Percentiles rank a stretch among this genome's conserved stretches.
Conservation (phyloP, 169 alveolate genomes). For the Eimeria necatrix region DNA sequence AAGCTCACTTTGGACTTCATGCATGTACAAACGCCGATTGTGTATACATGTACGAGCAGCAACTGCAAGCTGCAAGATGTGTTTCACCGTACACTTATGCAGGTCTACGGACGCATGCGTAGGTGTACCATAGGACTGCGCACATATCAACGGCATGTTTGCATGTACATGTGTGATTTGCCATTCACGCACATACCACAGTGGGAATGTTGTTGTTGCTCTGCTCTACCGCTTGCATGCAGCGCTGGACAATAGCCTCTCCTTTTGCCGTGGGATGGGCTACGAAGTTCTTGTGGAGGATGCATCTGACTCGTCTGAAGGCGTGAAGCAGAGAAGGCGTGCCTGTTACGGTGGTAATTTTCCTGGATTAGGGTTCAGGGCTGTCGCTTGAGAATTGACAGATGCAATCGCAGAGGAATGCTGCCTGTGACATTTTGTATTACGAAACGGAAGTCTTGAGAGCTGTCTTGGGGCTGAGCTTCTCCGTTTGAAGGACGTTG, state of each 20-base stretch:
- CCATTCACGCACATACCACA: background rate
- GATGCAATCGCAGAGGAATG: background rate
- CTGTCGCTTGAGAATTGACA: background rate
- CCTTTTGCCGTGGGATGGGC: conserved; percentile 64
- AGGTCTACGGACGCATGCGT: too few species aligned
- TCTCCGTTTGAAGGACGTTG: too few species aligned
- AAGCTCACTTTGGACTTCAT: background rate
- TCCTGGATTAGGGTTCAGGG: background rate
- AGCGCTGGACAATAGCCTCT: conserved; percentile 53
- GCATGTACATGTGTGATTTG: background rate
- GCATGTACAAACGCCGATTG: background rate
- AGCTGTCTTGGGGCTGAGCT: too few species aligned
- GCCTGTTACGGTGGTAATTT: conserved; percentile 41
- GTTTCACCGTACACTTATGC: too few species aligned
- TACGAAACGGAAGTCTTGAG: too few species aligned
- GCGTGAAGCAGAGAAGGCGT: background rate
- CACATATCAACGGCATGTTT: background rate
- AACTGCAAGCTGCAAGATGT: too few species aligned
- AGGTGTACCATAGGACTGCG: too few species aligned
- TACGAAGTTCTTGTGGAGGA: conserved; percentile 25
- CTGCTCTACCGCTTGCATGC: background rate
- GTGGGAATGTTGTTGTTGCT: background rate
- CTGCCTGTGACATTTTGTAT: too few species aligned
- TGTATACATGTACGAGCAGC: background rate
- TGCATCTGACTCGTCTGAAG: background rate